Percentiles rank a stretch among this genome's conserved stretches.
Evolutionary conservation across 495 filamentous ascomycete genomes (phyloP).

Genomic region (Aspergillus sclerotioniger): DNA sequence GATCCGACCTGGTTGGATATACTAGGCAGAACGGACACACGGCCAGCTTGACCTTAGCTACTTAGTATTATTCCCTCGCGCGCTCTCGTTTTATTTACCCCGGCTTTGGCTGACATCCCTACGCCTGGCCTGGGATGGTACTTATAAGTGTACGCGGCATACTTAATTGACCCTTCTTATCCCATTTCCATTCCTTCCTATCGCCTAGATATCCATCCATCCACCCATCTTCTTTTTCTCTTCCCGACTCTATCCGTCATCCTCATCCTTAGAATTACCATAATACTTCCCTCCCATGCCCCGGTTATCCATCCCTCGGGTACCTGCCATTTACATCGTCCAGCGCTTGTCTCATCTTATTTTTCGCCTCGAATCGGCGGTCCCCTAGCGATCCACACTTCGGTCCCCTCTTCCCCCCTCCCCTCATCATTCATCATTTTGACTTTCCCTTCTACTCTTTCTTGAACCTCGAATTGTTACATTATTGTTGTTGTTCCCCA

Average conservation of each 20-base stretch:
- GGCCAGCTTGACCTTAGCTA: not conserved
- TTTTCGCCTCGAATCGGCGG: not conserved
- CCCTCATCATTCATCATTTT: not conserved
- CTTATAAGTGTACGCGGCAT: not conserved
- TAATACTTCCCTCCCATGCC: slow-evolving; percentile 6
- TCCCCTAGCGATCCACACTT: not conserved
- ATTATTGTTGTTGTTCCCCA: not conserved
- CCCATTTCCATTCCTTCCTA: not conserved
- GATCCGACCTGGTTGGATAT: not conserved
- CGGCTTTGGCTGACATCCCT: not conserved
- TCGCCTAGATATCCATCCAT: no score
- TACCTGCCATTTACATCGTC: slow-evolving; percentile 5
- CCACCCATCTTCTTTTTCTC: not conserved
- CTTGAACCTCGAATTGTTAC: not conserved
- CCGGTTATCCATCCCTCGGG: slow-evolving; percentile 4
- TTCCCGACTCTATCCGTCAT: slow-evolving; percentile 8
- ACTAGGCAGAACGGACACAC: not conserved
- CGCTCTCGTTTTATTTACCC: not conserved
- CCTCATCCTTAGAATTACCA: no score
- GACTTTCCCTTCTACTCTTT: not conserved
- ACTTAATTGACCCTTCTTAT: not conserved
- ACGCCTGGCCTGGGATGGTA: not conserved
- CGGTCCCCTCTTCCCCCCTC: not conserved
- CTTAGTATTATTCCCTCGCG: not conserved
- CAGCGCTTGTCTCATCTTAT: not conserved